A percentile compares a stretch with the other conserved stretches of the same genome.
phyloP scores from a whole-genome alignment of 345 rosid species.

The Bretschneidera sinensis region DNA sequence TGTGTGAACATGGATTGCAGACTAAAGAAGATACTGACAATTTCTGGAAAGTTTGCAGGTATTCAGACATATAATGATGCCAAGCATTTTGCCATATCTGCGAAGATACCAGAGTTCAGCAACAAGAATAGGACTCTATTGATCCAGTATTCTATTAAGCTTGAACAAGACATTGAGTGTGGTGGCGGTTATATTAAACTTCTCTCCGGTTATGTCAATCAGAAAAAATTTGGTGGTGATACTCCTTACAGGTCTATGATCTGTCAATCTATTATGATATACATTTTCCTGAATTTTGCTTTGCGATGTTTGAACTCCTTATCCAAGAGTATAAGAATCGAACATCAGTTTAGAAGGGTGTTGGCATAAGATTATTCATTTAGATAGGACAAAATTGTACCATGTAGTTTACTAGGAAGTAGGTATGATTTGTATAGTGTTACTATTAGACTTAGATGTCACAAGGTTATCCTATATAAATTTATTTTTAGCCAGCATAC shows the following conservation, averaged over 20 bases:
- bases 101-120: slow-evolving; percentile 85
- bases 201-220: slow-evolving; percentile 89
- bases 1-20: too few relatives aligned
- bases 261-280: background rate
- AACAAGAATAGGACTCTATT: slow-evolving; percentile 84
- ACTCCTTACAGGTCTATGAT: slow-evolving; percentile 78
- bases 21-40: background rate
- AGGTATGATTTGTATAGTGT: too few relatives aligned
- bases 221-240: slow-evolving; percentile 98
- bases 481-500: too few relatives aligned
- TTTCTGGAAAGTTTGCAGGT: slow-evolving; percentile 33
- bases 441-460: background rate
- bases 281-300: background rate
- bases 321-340: background rate
- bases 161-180: slow-evolving; percentile 94
- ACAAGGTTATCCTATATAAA: background rate
- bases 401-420: background rate
- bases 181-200: slow-evolving; percentile 97
- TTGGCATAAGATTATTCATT: background rate
- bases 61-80: slow-evolving; percentile 87
- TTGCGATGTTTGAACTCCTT: background rate
- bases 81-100: slow-evolving; percentile 78
- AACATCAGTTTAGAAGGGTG: background rate
- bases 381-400: background rate
- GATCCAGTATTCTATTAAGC: slow-evolving; percentile 74